Evolutionary conservation across 73 alveolate species (phyloP).

Genomic region (Paramecium primaurelia): DNA sequence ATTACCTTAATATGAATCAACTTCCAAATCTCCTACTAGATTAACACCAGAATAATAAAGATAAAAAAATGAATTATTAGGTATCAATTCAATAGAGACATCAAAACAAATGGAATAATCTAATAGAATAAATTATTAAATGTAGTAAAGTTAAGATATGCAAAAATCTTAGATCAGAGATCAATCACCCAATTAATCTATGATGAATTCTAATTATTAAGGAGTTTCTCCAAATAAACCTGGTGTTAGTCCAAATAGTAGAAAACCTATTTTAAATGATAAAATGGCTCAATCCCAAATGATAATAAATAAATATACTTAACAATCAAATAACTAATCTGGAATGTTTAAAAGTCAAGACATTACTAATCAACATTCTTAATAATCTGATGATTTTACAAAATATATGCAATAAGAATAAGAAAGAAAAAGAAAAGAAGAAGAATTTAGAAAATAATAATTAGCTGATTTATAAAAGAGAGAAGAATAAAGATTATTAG

Average conservation of each 20-base stretch:
- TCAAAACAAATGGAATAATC: neutral
- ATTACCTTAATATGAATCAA: neutral
- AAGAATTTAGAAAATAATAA: conserved; percentile 20
- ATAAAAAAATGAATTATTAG: neutral
- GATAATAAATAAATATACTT: neutral
- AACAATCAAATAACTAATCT: neutral
- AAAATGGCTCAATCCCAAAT: neutral
- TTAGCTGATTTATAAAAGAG: neutral
- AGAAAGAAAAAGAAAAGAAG: neutral
- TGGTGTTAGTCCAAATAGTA: neutral
- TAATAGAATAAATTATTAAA: neutral
- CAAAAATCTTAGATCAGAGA: neutral
- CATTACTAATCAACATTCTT: neutral
- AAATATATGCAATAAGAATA: neutral
- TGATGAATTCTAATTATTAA: neutral
- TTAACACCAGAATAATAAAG: conserved; percentile 8
- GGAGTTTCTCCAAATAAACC: neutral
- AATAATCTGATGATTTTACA: neutral
- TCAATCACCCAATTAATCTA: neutral
- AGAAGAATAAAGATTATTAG: neutral
- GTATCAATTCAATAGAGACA: neutral
- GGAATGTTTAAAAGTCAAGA: neutral
- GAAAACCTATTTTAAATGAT: neutral
- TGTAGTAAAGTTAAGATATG: neutral
- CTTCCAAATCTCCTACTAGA: neutral